A percentile compares a stretch with the other conserved stretches of the same genome.
Evolutionary conservation across 2,329 filamentous ascomycete genomes (phyloP).

Genomic region (Microcyclosporella mali): DNA sequence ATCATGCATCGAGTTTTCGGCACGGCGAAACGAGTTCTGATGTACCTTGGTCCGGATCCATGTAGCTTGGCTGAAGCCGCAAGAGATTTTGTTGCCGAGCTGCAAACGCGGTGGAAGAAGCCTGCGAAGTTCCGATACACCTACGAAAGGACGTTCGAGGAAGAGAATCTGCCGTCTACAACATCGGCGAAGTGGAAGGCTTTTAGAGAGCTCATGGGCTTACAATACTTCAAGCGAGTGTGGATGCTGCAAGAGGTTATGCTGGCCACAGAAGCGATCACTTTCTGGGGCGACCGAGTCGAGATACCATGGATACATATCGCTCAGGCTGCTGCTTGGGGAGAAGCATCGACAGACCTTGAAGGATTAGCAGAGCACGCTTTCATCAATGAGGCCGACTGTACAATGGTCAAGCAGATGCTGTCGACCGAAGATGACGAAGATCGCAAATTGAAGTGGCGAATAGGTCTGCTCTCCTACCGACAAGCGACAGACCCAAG

Average conservation of each 20-base stretch:
- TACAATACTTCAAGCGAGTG: not conserved
- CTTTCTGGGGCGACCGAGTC: not conserved
- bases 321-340: not conserved
- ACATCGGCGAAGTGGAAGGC: not conserved
- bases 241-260: conserved; percentile 2
- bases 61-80: not conserved
- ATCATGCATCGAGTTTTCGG: conserved; percentile 4
- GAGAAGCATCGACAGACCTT: not conserved
- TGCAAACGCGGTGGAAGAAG: not conserved
- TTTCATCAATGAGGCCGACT: not conserved
- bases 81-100: not conserved
- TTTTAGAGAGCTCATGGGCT: not conserved
- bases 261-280: not conserved
- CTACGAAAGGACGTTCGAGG: not conserved
- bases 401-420: not conserved
- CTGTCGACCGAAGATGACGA: not conserved
- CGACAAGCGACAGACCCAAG: conserved; percentile 1
- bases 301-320: not conserved
- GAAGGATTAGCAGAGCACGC: too few relatives aligned
- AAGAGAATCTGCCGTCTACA: not conserved
- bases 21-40: conserved; percentile 21
- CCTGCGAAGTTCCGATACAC: not conserved
- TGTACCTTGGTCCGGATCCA: conserved; percentile 23
- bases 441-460: not conserved
- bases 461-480: not conserved